Evolutionary conservation across 169 alveolate species (phyloP), one percentile per base, ranked within the genome.

Genomic region (Cryptosporidium meleagridis): DNA sequence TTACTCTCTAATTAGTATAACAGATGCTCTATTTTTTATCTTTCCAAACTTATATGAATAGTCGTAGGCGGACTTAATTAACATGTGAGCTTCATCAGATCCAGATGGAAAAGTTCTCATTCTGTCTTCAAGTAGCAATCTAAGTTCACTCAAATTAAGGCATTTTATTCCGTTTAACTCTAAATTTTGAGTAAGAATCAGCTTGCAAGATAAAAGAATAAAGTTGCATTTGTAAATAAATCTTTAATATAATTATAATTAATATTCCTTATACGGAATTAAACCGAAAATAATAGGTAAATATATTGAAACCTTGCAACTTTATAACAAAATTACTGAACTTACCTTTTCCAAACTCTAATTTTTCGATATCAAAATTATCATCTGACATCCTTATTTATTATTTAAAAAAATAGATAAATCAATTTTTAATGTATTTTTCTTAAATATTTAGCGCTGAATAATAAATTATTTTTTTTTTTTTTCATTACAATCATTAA

Each of bases 1-100:
- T 37, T 89, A 94, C 97, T 93, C 94, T 91, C 97, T 91, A 52
- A 94, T 91, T 71, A 93, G 94, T 72, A 94, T 96, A 45, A 94
- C 94, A 48, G 96, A 95, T 16, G 93, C 94, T 51, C 97, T 92
- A 67, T 85, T 92, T 69, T 91, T 93, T 65, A 94, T 73, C 52
- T 92, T 94, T 48, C 96, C 95, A 85, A 94, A 94, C 41, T 96
- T 91, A 33, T 94, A 70, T 45, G 94, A 86, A 45, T 94, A 94
- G 41, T 94, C 96, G 85, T 94, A 94, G 1, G 95, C 92, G 12
- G 96, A 86, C 70, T 94, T 94, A 21, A 94, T 92, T 39, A 94
- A 72, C 10, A 58, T 33, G 59, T 62, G 72, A 29, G 89, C 89
- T 39, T 80, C 89, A 29, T 65, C 89, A 8, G 89, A 80, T 6